A percentile compares a stretch with the other conserved stretches of the same genome.
phyloP scores from a whole-genome alignment of 805 yeast genomes.

The Nakazawaea ernobii region DNA sequence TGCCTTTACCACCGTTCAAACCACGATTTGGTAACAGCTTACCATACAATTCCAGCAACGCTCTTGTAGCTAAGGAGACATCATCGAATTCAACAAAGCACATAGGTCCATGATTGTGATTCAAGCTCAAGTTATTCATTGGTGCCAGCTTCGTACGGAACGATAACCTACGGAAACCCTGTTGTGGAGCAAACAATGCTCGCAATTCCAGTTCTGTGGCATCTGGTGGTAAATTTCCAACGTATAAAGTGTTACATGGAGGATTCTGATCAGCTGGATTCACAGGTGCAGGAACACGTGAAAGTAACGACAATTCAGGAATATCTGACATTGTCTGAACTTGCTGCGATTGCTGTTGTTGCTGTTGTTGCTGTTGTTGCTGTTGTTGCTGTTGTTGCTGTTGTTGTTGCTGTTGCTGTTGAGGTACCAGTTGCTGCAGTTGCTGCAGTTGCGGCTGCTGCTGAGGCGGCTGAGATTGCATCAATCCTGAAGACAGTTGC shows the following conservation, averaged over 20 bases:
- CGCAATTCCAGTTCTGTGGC: conserved; percentile 92
- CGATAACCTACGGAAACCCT: conserved; percentile 88
- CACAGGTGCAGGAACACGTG: conserved; percentile 85
- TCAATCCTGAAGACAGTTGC: background rate
- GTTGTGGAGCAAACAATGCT: conserved; percentile 78
- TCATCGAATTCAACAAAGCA: conserved; percentile 99
- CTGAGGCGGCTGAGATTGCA: conserved; percentile 2
- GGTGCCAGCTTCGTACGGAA: conserved; percentile 64
- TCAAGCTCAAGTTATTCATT: conserved; percentile 11
- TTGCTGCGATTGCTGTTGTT: conserved; percentile 13
- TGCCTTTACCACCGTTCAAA: conserved; percentile 68
- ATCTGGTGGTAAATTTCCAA: conserved; percentile 95
- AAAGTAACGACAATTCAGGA: conserved; percentile 66
- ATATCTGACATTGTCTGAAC: conserved; percentile 11
- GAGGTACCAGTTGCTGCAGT: conserved; percentile 3
- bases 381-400: conserved; percentile 3
- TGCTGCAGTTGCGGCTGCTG: conserved; percentile 12
- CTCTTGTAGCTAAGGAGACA: conserved; percentile 87
- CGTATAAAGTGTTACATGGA: conserved; percentile 95
- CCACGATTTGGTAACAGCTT: conserved; percentile 81
- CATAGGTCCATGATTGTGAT: conserved; percentile 87
- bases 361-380: conserved; percentile 17
- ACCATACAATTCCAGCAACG: conserved; percentile 91
- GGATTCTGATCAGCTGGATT: conserved; percentile 99
- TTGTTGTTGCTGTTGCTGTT: conserved; percentile 1